A percentile compares a stretch with the other conserved stretches of the same genome.
Evolutionary conservation across 345 rosid species (phyloP).

Genomic region (Salix suchowensis): DNA sequence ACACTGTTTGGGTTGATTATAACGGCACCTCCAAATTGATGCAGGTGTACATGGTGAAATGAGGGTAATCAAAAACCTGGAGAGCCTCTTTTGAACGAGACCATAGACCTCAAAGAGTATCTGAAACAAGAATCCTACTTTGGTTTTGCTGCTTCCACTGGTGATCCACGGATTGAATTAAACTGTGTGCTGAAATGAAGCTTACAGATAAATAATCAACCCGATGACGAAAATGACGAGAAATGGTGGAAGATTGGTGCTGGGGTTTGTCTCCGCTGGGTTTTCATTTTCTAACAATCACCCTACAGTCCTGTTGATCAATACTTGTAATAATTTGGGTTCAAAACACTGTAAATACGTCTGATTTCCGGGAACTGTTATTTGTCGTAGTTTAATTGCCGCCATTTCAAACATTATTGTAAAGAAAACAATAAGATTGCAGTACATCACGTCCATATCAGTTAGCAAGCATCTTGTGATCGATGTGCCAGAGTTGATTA

Average conservation of each 20-base stretch:
- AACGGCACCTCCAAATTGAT: constrained; percentile 31
- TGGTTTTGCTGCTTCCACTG: constrained; percentile 54
- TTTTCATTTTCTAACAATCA: background rate
- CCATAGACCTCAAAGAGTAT: constrained; percentile 32
- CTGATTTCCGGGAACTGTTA: background rate
- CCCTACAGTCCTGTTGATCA: background rate
- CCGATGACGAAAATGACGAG: constrained; percentile 30
- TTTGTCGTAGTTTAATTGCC: background rate
- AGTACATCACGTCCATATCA: background rate
- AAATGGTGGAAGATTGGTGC: constrained; percentile 20
- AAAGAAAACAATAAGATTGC: background rate
- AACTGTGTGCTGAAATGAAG: constrained; percentile 50
- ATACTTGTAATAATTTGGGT: background rate
- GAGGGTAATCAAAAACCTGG: constrained; percentile 20
- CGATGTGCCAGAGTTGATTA: background rate
- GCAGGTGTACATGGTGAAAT: constrained; percentile 40
- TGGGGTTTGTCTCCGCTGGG: background rate
- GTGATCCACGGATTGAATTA: constrained; percentile 29
- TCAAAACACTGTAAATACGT: background rate
- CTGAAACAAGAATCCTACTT: constrained; percentile 41
- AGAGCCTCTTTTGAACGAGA: constrained; percentile 20
- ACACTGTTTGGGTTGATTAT: constrained; percentile 46
- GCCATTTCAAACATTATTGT: background rate
- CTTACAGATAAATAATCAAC: constrained; percentile 5
- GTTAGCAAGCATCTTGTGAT: background rate